Conservation (phyloP, 768 basidiomycete genomes). For the Tulasnella sp. region DNA sequence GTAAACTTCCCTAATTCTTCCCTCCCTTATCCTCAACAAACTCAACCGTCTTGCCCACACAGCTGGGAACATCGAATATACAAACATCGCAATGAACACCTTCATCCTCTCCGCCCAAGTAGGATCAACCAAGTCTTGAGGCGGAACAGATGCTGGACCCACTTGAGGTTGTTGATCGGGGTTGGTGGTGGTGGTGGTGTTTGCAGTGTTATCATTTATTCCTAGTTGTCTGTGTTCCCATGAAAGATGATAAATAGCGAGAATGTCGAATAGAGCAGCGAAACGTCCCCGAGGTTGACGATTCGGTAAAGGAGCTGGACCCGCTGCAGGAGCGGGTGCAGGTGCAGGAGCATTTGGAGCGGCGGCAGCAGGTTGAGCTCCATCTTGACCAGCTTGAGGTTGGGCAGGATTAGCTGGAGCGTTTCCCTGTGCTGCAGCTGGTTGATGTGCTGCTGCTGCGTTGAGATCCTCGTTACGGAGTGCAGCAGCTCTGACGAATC, state of each 20-base stretch:
- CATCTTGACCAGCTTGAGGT: too few relatives aligned
- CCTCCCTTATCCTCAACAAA: constrained; percentile 8
- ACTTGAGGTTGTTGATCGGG: background rate
- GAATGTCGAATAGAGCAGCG: background rate
- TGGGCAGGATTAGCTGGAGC: background rate
- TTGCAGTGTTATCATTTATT: background rate
- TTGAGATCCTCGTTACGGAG: background rate
- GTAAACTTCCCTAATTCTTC: constrained; percentile 3
- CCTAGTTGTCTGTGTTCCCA: constrained; percentile 6
- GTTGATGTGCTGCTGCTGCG: background rate
- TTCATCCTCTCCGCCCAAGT: background rate
- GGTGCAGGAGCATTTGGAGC: background rate
- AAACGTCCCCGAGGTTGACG: background rate
- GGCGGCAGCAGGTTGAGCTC: background rate
- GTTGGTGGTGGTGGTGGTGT: background rate
- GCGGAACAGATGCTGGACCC: constrained; percentile 14
- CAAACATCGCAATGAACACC: background rate
- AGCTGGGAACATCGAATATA: constrained; percentile 4
- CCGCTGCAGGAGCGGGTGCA: background rate
- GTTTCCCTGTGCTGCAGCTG: background rate
- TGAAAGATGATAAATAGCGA: constrained; percentile 3
- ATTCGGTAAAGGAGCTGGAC: background rate
- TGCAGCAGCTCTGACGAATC: background rate
- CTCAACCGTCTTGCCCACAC: constrained; percentile 9
- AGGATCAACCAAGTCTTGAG: constrained; percentile 1